A percentile compares a stretch with the other conserved stretches of the same genome.
These are phyloP conservation scores for Cyclocybe aegerita DNA, from an alignment of 768 basidiomycete species.

Conservation along the genomic window DNA sequence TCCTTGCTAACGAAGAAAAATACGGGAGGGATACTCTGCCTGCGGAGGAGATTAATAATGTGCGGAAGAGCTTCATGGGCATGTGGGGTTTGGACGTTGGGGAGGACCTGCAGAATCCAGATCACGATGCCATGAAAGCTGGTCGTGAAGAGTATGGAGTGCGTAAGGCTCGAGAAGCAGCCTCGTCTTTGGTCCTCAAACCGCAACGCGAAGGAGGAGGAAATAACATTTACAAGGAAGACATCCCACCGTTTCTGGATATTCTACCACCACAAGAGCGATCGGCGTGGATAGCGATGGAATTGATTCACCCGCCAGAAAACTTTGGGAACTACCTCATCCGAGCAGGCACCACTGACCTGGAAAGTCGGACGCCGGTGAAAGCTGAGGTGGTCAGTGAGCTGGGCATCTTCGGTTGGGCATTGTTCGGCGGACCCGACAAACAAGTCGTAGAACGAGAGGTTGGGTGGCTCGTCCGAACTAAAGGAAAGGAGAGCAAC, in stretches of 20 bases:
- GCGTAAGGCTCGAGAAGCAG: slow-evolving; percentile 47
- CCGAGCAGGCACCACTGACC: slow-evolving; percentile 54
- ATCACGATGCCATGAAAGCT: slow-evolving; percentile 21
- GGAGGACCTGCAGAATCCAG: slow-evolving; percentile 31
- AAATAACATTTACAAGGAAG: slow-evolving; percentile 88
- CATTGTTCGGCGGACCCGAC: slow-evolving; percentile 59
- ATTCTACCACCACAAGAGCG: slow-evolving; percentile 57
- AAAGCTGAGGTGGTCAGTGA: slow-evolving; percentile 81
- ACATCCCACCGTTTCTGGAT: slow-evolving; percentile 78
- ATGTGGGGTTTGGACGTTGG: slow-evolving; percentile 82
- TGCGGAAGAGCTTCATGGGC: slow-evolving; percentile 81
- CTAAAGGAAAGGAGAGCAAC: slow-evolving; percentile 87
- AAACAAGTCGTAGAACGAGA: slow-evolving; percentile 55
- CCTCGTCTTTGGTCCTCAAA: slow-evolving; percentile 78
- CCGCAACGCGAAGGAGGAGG: slow-evolving; percentile 99
- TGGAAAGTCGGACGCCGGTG: slow-evolving; percentile 35
- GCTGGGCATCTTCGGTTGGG: slow-evolving; percentile 90
- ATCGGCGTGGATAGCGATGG: slow-evolving; percentile 95
- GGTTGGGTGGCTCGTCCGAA: slow-evolving; percentile 83
- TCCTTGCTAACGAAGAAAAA: slow-evolving; percentile 47
- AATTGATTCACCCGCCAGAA: slow-evolving; percentile 78
- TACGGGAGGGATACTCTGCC: slow-evolving; percentile 32
- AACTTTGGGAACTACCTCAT: slow-evolving; percentile 73
- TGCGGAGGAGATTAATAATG: slow-evolving; percentile 41
- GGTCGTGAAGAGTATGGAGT: slow-evolving; percentile 41